Evolutionary conservation across 1,139 yeast genomes (phyloP).

Genomic region (Debaryomycetaceae sp.): DNA sequence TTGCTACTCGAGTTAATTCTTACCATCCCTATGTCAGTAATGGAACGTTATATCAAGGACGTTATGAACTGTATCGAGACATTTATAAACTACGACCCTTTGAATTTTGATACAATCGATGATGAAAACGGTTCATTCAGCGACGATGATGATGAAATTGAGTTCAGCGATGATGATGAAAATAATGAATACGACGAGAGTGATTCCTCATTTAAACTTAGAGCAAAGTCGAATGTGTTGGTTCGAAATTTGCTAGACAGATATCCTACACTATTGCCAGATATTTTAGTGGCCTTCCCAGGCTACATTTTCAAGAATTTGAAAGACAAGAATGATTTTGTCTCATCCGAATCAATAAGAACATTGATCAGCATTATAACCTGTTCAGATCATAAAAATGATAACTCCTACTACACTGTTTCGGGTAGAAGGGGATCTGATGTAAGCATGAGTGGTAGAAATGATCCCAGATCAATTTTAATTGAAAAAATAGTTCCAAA

Average conservation of each 20-base stretch:
- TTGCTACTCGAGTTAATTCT: constrained; percentile 33
- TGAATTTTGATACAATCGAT: constrained; percentile 25
- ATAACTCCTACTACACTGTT: not conserved
- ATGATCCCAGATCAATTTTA: constrained; percentile 10
- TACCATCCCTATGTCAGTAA: constrained; percentile 15
- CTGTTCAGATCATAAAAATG: constrained; percentile 6
- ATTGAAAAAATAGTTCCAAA: constrained; percentile 11
- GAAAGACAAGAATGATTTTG: constrained; percentile 39
- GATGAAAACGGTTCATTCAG: constrained; percentile 35
- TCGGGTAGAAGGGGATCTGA: constrained; percentile 11
- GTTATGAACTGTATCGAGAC: constrained; percentile 30
- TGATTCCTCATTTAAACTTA: constrained; percentile 69
- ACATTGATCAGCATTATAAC: constrained; percentile 28
- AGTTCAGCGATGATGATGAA: constrained; percentile 33
- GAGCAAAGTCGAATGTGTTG: constrained; percentile 53
- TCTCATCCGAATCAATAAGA: constrained; percentile 34
- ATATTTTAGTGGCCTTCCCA: constrained; percentile 17
- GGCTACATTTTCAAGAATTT: constrained; percentile 21
- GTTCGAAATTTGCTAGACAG: constrained; percentile 35
- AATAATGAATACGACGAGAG: constrained; percentile 29
- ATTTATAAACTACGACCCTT: constrained; percentile 60
- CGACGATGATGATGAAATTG: constrained; percentile 42
- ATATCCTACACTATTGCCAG: constrained; percentile 25
- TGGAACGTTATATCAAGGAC: constrained; percentile 19
- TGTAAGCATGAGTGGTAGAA: constrained; percentile 13